Evolutionary conservation across 208 protist species (phyloP), one percentile per base, ranked within the genome.

Genomic region (Acanthamoeba triangularis): DNA sequence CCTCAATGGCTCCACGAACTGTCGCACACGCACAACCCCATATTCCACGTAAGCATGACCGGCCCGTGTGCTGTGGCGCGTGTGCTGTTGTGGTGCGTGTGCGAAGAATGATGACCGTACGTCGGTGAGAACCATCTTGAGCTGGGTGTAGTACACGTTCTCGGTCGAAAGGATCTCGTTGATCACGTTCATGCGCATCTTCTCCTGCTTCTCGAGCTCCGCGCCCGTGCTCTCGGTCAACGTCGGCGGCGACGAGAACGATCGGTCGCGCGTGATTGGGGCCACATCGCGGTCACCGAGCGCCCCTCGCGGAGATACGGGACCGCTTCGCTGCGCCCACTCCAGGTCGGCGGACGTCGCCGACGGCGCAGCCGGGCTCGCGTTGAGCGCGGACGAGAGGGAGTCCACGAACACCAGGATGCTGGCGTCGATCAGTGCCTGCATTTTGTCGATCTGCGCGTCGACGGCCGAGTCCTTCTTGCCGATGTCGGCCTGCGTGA

Each of bases 151-250:
- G 69, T 78, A 78, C 16, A 44, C 20, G 11, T 33, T 41, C 69
- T 78, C 69, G 69, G 69, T 78, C 8, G 69, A 44, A 30, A 78
- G 14, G 33, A 78, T 35, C 33, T 78, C 69, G 30, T 35, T 78
- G 25, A 78, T 10, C 69, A 78, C 30, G 69, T 78, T 78, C n/a
- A 41, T 78, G 69, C 69, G 69, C 30, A 41, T 78, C 69, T 78
- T 78, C 8, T 78, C 69, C 69, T 41, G 69, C 69, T 78, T 35
- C 69, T 78, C 35, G 33, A 8, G 33, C 69, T 44, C 33, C 14
- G 16, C 69, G 35, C 35, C 69, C 30, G 69, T 20, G n/a, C 25
- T 30, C 69, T 78, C 33, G 20, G 16, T n/a, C 25, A 78, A n/a
- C 30, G 69, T 35, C 69, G 69, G 69, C 30, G 69, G 69, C 7